Evolutionary conservation across 495 filamentous ascomycete genomes (phyloP).

Genomic region (Podospora fimiseda): DNA sequence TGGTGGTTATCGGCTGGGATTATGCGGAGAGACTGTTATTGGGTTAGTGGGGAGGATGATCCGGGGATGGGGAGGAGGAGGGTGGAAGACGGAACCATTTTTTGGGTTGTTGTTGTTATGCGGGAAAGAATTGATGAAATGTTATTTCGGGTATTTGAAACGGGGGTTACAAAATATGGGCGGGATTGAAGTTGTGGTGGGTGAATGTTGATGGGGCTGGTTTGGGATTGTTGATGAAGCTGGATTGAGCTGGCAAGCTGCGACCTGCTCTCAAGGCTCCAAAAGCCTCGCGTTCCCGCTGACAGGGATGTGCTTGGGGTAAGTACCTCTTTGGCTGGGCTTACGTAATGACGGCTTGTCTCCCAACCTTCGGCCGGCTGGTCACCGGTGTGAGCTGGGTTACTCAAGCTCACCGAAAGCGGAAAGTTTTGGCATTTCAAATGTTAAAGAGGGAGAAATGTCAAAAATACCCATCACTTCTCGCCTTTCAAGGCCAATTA

Average conservation of each 20-base stretch:
- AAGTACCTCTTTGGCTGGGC: neutral
- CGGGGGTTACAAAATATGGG: too few species aligned
- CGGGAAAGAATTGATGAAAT: neutral
- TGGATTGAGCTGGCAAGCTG: conserved; percentile 8
- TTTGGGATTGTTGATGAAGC: conserved; percentile 4
- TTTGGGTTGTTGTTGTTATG: neutral
- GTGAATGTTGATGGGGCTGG: conserved; percentile 9
- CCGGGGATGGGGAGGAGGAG: conserved; percentile 14
- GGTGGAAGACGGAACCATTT: neutral
- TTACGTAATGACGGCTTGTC: neutral
- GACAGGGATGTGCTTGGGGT: neutral
- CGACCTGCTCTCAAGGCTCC: conserved; percentile 31
- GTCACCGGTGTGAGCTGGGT: too few species aligned
- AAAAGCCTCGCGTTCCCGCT: conserved; percentile 31
- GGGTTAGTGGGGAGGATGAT: conserved; percentile 5
- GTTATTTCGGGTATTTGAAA: neutral
- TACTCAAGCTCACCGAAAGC: neutral
- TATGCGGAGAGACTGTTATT: conserved; percentile 76
- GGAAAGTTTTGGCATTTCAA: neutral
- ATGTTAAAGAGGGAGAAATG: conserved; percentile 7
- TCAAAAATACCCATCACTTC: conserved; percentile 30
- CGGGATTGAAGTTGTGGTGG: conserved; percentile 1
- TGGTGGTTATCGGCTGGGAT: conserved; percentile 58
- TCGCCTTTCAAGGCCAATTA: conserved; percentile 46
- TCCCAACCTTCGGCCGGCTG: neutral